These are phyloP conservation scores for Leccinum arenicola DNA, from an alignment of 768 basidiomycete genomes.

Conservation along the genomic window DNA sequence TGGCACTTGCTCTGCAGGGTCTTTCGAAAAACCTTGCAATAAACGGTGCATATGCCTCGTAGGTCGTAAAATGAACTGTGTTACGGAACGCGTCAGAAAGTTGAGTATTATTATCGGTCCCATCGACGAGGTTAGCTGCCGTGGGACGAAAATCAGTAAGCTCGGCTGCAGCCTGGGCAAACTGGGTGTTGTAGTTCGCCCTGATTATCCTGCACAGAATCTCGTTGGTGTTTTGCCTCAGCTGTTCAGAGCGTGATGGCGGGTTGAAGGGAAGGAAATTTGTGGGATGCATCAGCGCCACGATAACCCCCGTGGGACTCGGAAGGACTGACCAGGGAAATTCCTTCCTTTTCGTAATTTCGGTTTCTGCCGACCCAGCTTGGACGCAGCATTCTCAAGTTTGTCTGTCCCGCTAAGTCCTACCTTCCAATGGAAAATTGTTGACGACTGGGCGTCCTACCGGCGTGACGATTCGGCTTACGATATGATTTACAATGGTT, in stretches of 20 bases:
- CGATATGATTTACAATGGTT: no score
- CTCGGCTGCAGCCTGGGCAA: constrained; percentile 3
- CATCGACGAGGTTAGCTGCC: background rate
- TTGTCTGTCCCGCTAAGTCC: no score
- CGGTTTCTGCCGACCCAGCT: no score
- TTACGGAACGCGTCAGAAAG: constrained; percentile 10
- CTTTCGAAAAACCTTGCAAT: constrained; percentile 8
- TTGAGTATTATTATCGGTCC: background rate
- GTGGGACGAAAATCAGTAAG: constrained; percentile 3
- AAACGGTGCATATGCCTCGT: constrained; percentile 16
- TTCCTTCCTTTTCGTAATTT: no score
- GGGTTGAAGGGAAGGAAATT: background rate
- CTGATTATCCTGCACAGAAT: constrained; percentile 3
- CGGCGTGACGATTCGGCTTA: no score
- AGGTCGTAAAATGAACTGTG: constrained; percentile 10
- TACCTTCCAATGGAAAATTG: no score
- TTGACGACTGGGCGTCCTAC: no score
- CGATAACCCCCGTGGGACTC: no score
- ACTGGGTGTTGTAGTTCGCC: constrained; percentile 5
- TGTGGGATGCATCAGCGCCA: background rate
- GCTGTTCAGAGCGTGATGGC: background rate
- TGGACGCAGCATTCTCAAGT: no score
- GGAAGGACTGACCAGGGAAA: no score
- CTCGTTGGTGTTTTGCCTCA: background rate
- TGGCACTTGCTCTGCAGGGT: constrained; percentile 1